A percentile compares a stretch with the other conserved stretches of the same genome.
phyloP scores from a whole-genome alignment of 2,329 filamentous ascomycete genomes.

The Sclerotinia spermophila region DNA sequence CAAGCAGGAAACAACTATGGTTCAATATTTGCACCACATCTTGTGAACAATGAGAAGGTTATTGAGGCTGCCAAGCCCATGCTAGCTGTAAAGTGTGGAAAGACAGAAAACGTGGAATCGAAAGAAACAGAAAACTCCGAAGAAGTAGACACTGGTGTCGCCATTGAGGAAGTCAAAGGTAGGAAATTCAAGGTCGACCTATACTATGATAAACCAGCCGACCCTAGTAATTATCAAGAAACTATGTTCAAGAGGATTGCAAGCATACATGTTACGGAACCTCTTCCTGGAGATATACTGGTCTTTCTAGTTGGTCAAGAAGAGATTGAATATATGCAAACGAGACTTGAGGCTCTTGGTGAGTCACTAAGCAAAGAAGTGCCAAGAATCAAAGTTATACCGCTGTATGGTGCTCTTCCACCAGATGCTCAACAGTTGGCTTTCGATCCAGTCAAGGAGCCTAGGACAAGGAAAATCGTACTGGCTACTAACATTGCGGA shows the following conservation, averaged over 20 bases:
- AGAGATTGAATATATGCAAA: slow-evolving; percentile 79
- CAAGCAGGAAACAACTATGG: slow-evolving; percentile 32
- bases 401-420: slow-evolving; percentile 85
- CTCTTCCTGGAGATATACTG: slow-evolving; percentile 88
- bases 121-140: neutral
- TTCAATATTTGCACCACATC: slow-evolving; percentile 27
- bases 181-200: slow-evolving; percentile 82
- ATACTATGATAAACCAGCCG: slow-evolving; percentile 70
- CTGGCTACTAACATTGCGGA: slow-evolving; percentile 98
- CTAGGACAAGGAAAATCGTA: slow-evolving; percentile 81
- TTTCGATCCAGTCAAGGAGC: slow-evolving; percentile 69
- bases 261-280: slow-evolving; percentile 80
- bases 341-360: slow-evolving; percentile 76
- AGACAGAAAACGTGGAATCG: neutral
- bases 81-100: slow-evolving; percentile 7
- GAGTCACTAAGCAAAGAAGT: slow-evolving; percentile 68
- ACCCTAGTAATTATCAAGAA: slow-evolving; percentile 68
- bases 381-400: slow-evolving; percentile 69
- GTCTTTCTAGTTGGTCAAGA: slow-evolving; percentile 93
- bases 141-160: slow-evolving; percentile 29
- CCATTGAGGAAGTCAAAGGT: slow-evolving; percentile 65
- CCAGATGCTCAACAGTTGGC: slow-evolving; percentile 82
- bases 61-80: slow-evolving; percentile 7
- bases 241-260: slow-evolving; percentile 77
- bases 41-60: slow-evolving; percentile 19